Percentiles rank a stretch among this genome's conserved stretches.
These are phyloP conservation scores for Aspergillus asperescens DNA, from an alignment of 495 filamentous ascomycete species.

Conservation along the genomic window DNA sequence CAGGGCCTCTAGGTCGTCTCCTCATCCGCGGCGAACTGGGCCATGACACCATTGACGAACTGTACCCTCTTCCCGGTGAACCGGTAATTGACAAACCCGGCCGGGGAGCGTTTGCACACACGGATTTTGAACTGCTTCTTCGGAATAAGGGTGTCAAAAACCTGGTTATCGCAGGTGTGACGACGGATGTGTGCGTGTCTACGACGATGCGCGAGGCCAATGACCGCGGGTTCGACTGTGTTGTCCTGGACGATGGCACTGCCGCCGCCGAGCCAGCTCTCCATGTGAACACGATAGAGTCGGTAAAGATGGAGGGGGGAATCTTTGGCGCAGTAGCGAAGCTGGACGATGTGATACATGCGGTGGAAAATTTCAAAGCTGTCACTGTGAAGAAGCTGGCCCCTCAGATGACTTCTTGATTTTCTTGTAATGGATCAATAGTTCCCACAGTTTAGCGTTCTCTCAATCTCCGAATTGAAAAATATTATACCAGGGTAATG, in stretches of 20 bases:
- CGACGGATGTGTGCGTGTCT: conserved; percentile 65
- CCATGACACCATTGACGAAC: conserved; percentile 57
- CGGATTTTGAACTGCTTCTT: conserved; percentile 57
- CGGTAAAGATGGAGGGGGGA: conserved; percentile 53
- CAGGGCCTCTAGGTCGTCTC: conserved; percentile 57
- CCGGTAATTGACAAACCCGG: conserved; percentile 66
- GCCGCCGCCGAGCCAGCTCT: conserved; percentile 47
- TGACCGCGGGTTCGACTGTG: conserved; percentile 68
- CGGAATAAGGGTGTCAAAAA: conserved; percentile 61
- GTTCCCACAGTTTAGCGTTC: conserved; percentile 4
- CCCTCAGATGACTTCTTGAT: conserved; percentile 34
- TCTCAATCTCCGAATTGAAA: background rate
- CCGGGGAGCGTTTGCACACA: conserved; percentile 60
- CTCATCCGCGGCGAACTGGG: conserved; percentile 60
- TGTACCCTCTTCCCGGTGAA: conserved; percentile 51
- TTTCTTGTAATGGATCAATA: background rate
- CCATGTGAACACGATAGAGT: conserved; percentile 46
- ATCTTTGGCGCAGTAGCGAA: conserved; percentile 52
- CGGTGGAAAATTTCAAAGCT: conserved; percentile 43
- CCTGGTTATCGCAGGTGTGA: conserved; percentile 60
- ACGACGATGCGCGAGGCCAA: conserved; percentile 67
- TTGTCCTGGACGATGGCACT: conserved; percentile 51
- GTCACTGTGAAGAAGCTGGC: conserved; percentile 43
- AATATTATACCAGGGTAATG: background rate
- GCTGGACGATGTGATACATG: conserved; percentile 45